Conservation (phyloP, 768 basidiomycete genomes). For the Mycena belliarum region DNA sequence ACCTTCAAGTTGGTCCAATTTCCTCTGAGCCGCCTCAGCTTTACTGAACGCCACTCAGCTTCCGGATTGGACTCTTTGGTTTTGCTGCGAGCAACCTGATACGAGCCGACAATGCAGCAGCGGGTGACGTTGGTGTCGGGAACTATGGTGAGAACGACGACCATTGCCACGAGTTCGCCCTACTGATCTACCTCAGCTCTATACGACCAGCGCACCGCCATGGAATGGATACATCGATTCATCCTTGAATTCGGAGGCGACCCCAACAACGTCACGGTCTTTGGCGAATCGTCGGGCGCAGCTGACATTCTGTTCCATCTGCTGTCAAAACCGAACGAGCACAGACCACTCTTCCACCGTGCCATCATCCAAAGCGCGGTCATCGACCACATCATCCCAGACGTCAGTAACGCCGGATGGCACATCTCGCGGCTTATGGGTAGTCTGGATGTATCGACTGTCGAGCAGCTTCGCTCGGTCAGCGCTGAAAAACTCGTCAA, state of each 20-base stretch:
- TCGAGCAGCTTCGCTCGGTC: constrained; percentile 65
- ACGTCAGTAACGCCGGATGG: constrained; percentile 61
- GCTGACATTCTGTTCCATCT: constrained; percentile 64
- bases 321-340: constrained; percentile 62
- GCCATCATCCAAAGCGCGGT: constrained; percentile 76
- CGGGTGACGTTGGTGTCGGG: constrained; percentile 71
- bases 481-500: constrained; percentile 57
- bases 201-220: constrained; percentile 62
- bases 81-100: constrained; percentile 70
- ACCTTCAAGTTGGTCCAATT: constrained; percentile 65
- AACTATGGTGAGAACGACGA: constrained; percentile 62
- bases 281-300: constrained; percentile 53
- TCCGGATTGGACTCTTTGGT: constrained; percentile 75
- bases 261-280: constrained; percentile 55
- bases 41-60: constrained; percentile 42
- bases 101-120: constrained; percentile 63
- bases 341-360: constrained; percentile 64
- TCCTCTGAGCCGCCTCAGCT: neutral
- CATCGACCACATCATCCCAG: constrained; percentile 62
- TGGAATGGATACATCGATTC: constrained; percentile 63
- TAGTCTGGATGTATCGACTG: constrained; percentile 49
- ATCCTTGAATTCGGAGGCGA: constrained; percentile 71
- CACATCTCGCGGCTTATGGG: constrained; percentile 67
- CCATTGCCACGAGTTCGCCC: neutral
- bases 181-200: constrained; percentile 43